Base-by-base conservation (phyloP, 441 rosid species). In the Rhodomyrtus psidioides region DNA sequence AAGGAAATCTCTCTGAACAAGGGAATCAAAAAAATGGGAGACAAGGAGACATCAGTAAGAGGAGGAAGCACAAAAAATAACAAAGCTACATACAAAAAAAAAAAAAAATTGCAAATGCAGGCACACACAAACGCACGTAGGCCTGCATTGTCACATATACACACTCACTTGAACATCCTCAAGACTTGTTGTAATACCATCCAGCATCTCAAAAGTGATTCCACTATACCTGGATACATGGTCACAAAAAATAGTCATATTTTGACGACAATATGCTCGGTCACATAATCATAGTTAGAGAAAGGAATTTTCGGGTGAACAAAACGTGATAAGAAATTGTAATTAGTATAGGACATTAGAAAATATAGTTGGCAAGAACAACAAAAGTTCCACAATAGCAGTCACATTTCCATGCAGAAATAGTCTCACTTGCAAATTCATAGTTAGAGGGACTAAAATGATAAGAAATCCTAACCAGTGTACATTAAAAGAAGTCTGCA, bases 121-220 rank as follows among this genome's bases (percentile, higher is more conserved):
- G 76, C 26, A 3, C 46, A 65, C 76, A 65, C 46, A 65, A 65
- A 65, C 13, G 12, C 76, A 65, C 15, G 26, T 9, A 34, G 26
- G 39, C 46, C 76, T 34, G 76, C n/a, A 65, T 19, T 65, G 46
- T 34, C 46, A 65, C 23, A 34, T 10, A 82, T 70, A 42, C 65
- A 83, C 76, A 83, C 75, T 59, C 89, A 94, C 98, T 94, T 93
- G 97, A 89, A 95, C 91, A 90, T 97, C 99, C 90, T 93, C 89
- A 82, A 96, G 95, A 88, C 89, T 92, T 83, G 98, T 97, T 54
- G 96, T 94, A 82, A 96, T 94, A 86, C 88, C 98, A 86, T 91
- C 89, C 93, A 97, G 90, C 98, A 95, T 95, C 91, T 90, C 93
- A 84, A 49, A 82, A 84, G 99, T 96, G 86, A 97, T 96, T 89